Base-by-base conservation (phyloP, 2,329 filamentous ascomycete species). In the Ophiostoma australiae region DNA sequence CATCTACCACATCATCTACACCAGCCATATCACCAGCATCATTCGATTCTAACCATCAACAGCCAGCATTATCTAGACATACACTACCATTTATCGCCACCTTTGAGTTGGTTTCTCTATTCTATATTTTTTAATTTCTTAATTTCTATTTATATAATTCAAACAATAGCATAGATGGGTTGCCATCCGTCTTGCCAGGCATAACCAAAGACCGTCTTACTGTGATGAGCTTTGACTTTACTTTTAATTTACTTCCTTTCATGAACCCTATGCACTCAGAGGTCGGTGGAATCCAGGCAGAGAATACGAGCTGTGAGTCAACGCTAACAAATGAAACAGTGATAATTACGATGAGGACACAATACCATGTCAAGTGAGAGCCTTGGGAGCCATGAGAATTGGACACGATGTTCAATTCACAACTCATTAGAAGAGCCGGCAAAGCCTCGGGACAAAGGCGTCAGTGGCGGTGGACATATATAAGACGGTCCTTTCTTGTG, bases 231-330 rank as follows among this genome's bases (percentile, higher is more conserved):
- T 31, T 41, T 41, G 39, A 41, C 39, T 41, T 31, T 31, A 31
- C 27, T 31, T 31, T 31, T 31, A 31, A 11, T 48, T 48, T 48
- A 48, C 44, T 39, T 39, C 37, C 13, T 13, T 8, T 48, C n/a
- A 44, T 48, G 5, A 48, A 48, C 44, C 44, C 44, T n/a, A n/a
- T n/a, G n/a, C 7, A 15, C 39, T 41, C 44, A 48, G 44, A 17
- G 11, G 8, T 41, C 15, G 39, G 44, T 48, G 44, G 11, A 15
- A 48, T 48, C 44, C 6, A 48, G 44, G 44, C 20, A 48, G 44
- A 27, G n/a, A 27, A 58, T 58, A 58, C 52, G 86, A 63, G 58
- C 58, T 33, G 58, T 33, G 58, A 63, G 27, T 63, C 58, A 63
- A 33, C 58, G 58, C 27, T 63, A 63, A 63, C 27, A 63, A 27